These are phyloP conservation scores for Hemisphaericaspora xylanilytica DNA, from an alignment of 1,139 yeast genomes.

Conservation along the genomic window DNA sequence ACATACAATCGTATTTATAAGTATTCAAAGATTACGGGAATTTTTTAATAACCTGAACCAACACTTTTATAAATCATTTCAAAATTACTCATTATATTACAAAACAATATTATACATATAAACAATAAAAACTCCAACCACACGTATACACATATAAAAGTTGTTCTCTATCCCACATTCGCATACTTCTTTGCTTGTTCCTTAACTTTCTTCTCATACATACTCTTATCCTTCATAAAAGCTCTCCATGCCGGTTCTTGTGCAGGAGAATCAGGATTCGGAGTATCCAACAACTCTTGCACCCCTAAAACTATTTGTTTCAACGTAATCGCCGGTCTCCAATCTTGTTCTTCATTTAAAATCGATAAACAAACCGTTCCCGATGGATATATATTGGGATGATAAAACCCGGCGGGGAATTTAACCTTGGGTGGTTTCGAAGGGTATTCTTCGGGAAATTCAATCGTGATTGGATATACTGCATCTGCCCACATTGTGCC, in stretches of 20 bases:
- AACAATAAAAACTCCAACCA: not conserved
- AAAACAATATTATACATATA: not conserved
- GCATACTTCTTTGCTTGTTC: slow-evolving; percentile 79
- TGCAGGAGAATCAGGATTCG: slow-evolving; percentile 95
- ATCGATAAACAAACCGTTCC: slow-evolving; percentile 94
- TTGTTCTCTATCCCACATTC: slow-evolving; percentile 4
- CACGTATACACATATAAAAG: not conserved
- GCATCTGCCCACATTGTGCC: slow-evolving; percentile 90
- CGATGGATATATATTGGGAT: slow-evolving; percentile 95
- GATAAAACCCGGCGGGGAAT: slow-evolving; percentile 87
- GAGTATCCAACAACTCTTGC: slow-evolving; percentile 85
- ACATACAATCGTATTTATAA: not conserved
- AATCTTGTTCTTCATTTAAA: slow-evolving; percentile 91
- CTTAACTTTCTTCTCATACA: slow-evolving; percentile 72
- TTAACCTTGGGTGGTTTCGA: slow-evolving; percentile 93
- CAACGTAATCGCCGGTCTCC: slow-evolving; percentile 96
- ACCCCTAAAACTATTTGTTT: slow-evolving; percentile 89
- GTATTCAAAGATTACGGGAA: too few relatives aligned
- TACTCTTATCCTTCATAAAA: slow-evolving; percentile 61
- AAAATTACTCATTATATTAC: not conserved
- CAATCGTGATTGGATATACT: slow-evolving; percentile 77
- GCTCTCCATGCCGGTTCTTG: slow-evolving; percentile 96
- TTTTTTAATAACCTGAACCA: too few relatives aligned
- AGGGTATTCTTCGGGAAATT: slow-evolving; percentile 89
- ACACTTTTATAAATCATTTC: too few relatives aligned